Base-by-base conservation (phyloP, 2,329 filamentous ascomycete genomes). In the Bipolaris sorokiniana region DNA sequence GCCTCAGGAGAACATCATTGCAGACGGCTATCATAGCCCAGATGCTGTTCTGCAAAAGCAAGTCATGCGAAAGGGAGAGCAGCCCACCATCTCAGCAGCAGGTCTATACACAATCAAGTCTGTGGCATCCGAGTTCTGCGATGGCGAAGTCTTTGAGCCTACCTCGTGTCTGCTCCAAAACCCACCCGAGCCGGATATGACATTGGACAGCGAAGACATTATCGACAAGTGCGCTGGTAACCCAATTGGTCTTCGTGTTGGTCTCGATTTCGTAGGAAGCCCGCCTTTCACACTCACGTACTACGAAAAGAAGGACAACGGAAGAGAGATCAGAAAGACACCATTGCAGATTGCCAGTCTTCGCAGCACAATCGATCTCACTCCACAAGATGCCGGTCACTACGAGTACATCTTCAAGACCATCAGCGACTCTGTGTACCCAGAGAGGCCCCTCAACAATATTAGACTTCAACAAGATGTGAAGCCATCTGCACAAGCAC, bases 161-260 rank as follows among this genome's bases (percentile, higher is more conserved):
- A 91, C 94, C 2, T 95, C 93, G n/a, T 98, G 94, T 75, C 82
- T 97, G 56, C 81, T 99, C 51, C 83, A 96, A 64, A 99, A 98
- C 64, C 95, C 95, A 5, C 88, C 95, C 0, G 89, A 97, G 77
- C 95, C 95, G 9, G 86, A 89, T 53, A 76, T 99, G 56, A 82
- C 86, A 4, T 81, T 99, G 48, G 84, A 84, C 31, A 83, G 87
- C 6, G 90, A 96, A 66, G 89, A 92, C 61, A 92, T 99, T 41
- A 90, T 91, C 50, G 95, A 99, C 76, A 96, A 96, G 73, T 99
- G 95, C 74, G 94, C 93, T 34, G 92, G 93, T 46, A 97, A 92
- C 70, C 92, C 95, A 0, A 91, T 99, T 60, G 95, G 95, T 38
- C 84, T 99, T 52, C 86, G 90, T 10, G 91, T 99, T 40, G 90